A percentile compares a stretch with the other conserved stretches of the same genome.
Evolutionary conservation across 306 rosid species (phyloP).

Genomic region (Cucurbita pepo): DNA sequence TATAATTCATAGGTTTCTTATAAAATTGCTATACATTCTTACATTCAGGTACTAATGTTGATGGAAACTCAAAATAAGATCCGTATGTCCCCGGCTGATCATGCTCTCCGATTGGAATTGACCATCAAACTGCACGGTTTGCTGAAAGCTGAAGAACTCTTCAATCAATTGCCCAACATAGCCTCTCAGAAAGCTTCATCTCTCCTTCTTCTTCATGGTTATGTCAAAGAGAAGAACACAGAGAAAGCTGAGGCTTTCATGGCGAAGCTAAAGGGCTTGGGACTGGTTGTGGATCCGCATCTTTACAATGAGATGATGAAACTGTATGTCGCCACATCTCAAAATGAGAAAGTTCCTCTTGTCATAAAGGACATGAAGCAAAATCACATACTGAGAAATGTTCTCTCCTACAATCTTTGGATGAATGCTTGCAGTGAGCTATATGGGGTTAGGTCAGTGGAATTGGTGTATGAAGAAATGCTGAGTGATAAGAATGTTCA

Average conservation of each 20-base stretch:
- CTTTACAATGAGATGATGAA: conserved; percentile 85
- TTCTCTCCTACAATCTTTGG: conserved; percentile 78
- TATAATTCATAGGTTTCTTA: not conserved
- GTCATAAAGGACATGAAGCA: conserved; percentile 55
- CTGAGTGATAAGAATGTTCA: conserved; percentile 37
- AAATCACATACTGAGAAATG: conserved; percentile 41
- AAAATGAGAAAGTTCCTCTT: conserved; percentile 45
- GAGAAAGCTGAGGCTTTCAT: conserved; percentile 54
- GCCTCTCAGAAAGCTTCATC: conserved; percentile 45
- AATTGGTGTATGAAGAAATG: conserved; percentile 46
- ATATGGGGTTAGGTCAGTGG: conserved; percentile 31
- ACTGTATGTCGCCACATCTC: conserved; percentile 45
- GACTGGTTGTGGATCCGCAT: conserved; percentile 45
- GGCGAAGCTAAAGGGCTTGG: conserved; percentile 48
- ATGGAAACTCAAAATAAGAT: conserved; percentile 33
- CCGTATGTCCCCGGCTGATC: conserved; percentile 28
- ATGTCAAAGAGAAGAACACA: conserved; percentile 32
- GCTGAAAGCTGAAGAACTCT: conserved; percentile 52
- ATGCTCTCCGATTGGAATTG: conserved; percentile 40
- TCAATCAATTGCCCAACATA: conserved; percentile 22
- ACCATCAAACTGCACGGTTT: conserved; percentile 34
- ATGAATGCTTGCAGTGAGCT: conserved; percentile 47
- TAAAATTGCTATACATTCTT: not conserved
- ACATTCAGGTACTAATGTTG: conserved; percentile 40
- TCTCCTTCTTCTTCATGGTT: conserved; percentile 43